A percentile compares a stretch with the other conserved stretches of the same genome.
These are phyloP conservation scores for Wickerhamiella parazyma DNA, from an alignment of 805 yeast species.

Conservation along the genomic window DNA sequence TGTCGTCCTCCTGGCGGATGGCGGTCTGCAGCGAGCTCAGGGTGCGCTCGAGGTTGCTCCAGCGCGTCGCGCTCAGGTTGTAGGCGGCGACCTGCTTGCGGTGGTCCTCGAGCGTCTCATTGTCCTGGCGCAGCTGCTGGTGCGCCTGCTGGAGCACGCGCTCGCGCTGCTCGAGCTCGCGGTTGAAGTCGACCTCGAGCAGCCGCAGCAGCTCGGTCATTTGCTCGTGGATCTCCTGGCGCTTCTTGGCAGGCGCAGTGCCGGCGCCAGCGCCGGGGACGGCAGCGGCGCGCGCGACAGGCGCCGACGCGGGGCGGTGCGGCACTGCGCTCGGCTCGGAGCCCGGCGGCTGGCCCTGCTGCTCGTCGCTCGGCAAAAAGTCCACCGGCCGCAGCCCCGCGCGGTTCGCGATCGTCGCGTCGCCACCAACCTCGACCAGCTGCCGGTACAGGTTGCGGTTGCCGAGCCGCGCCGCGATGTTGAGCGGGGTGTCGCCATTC, in stretches of 20 bases:
- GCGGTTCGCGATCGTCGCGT: conserved; percentile 61
- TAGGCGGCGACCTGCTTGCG: conserved; percentile 5
- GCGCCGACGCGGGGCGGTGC: conserved; percentile 12
- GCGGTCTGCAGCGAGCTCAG: conserved; percentile 48
- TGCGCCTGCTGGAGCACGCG: conserved; percentile 40
- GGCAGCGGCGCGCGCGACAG: not conserved
- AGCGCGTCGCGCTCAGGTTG: conserved; percentile 25
- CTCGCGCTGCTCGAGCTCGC: conserved; percentile 42
- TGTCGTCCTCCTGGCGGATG: conserved; percentile 45
- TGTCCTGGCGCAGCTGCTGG: conserved; percentile 43
- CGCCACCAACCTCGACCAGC: conserved; percentile 78
- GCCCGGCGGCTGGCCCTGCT: conserved; percentile 15
- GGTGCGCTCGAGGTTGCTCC: conserved; percentile 32
- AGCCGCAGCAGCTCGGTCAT: conserved; percentile 17
- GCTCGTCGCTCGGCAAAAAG: conserved; percentile 42
- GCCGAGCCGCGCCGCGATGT: conserved; percentile 82
- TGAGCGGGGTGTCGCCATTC: conserved; percentile 90
- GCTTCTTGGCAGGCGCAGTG: conserved; percentile 18
- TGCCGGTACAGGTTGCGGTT: conserved; percentile 68
- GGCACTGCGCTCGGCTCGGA: conserved; percentile 14
- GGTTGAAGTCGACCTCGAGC: conserved; percentile 45
- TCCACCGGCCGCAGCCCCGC: conserved; percentile 80
- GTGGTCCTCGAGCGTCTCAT: conserved; percentile 28
- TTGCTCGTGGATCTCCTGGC: conserved; percentile 35
- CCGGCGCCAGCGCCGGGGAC: not conserved